A percentile compares a stretch with the other conserved stretches of the same genome.
Evolutionary conservation across 345 rosid species (phyloP).

Genomic region (Lepidium africanum): DNA sequence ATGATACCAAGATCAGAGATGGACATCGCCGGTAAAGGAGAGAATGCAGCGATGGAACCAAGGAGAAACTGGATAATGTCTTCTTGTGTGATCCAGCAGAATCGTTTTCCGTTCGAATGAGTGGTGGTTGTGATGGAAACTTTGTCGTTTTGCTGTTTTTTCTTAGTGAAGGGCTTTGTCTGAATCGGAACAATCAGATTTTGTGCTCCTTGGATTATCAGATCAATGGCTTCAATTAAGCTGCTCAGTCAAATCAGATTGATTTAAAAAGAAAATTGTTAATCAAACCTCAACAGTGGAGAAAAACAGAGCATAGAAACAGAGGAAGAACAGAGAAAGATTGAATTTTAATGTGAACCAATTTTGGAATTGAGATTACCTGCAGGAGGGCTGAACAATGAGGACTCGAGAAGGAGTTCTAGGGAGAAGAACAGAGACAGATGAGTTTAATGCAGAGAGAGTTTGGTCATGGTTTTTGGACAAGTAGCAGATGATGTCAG

Average conservation of each 20-base stretch:
- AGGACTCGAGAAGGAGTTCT: conserved; percentile 34
- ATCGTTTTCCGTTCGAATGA: conserved; percentile 59
- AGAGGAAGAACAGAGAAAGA: conserved; percentile 5
- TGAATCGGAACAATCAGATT: conserved; percentile 75
- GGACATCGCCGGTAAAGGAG: conserved; percentile 59
- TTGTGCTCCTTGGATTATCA: conserved; percentile 76
- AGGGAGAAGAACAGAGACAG: conserved; percentile 61
- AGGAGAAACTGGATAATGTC: conserved; percentile 76
- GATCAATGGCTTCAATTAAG: conserved; percentile 70
- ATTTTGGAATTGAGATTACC: conserved; percentile 36
- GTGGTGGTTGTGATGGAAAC: conserved; percentile 12
- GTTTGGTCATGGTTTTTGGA: conserved; percentile 37
- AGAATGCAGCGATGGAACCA: conserved; percentile 62
- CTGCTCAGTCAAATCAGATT: conserved; percentile 32
- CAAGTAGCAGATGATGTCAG: conserved; percentile 54
- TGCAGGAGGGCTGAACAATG: conserved; percentile 67
- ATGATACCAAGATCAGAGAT: conserved; percentile 59
- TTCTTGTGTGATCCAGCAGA: conserved; percentile 92
- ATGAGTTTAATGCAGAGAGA: conserved; percentile 43
- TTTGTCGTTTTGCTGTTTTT: conserved; percentile 28
- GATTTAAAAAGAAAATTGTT: neutral
- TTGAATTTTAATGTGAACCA: neutral
- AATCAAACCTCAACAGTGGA: neutral
- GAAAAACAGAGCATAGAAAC: neutral
- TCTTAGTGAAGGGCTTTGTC: conserved; percentile 35